Base-by-base conservation (phyloP, 768 basidiomycete genomes). In the Tricholoma sp. region DNA sequence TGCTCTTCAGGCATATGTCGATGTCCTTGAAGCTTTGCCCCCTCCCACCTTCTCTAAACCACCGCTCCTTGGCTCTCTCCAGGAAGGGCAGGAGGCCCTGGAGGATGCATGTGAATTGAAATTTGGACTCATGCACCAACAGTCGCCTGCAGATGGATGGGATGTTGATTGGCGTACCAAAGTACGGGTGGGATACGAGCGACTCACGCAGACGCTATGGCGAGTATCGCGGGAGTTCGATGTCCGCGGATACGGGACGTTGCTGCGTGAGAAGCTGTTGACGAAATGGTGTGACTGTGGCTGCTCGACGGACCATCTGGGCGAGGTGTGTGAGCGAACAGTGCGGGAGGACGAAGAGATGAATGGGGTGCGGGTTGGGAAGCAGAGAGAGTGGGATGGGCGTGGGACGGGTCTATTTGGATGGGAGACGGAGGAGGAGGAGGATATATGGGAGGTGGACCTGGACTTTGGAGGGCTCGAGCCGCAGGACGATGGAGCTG, bases 221-320 rank as follows among this genome's bases (percentile, higher is more conserved):
- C 75, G 79, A 17, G 83, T 88, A 18, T 83, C 87, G 29, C 70
- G 79, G 31, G 88, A 89, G 63, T 88, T 88, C 57, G 85, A 88
- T 61, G 83, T 87, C 2, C 77, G 83, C 29, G 88, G 88, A 10
- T 89, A 88, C 60, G 88, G 88, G 0, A 72, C 76, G 34, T 81
- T 88, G 12, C 71, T 89, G 32, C 74, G 86, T 29, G 88, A 89
- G 60, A 89, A 89, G 68, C 68, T 89, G 52, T 84, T 83, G 11
- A 78, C 76, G 4, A 89, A 88, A 61, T 89, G 88, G 88, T 89
- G 88, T 65, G 87, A 88, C 57, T 89, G 88, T 69, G 88, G 88
- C 1, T 89, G 88, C 65, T 88, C 86, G 49, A 88, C 88, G 28
- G 88, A 88, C 65, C 86, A 89, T 63, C 72, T 89, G 11, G 84